phyloP scores from a whole-genome alignment of 176 grass and related monocot genomes.

The Oryza australiensis region DNA sequence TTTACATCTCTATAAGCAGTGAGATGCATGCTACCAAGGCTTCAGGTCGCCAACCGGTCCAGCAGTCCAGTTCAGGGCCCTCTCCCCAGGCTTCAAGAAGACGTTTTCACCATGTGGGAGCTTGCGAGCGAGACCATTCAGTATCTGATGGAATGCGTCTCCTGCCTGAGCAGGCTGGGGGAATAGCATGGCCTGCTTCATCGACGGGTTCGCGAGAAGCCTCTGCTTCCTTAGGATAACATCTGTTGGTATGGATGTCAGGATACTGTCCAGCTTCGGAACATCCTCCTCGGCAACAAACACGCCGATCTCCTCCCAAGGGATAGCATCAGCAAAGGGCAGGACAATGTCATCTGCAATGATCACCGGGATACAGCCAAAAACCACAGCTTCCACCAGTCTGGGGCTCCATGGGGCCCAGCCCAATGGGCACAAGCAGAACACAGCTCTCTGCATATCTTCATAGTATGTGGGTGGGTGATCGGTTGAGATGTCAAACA shows the following conservation, averaged over 20 bases:
- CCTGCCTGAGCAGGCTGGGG: slow-evolving; percentile 73
- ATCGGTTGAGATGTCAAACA: slow-evolving; percentile 93
- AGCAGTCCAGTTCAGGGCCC: slow-evolving; percentile 80
- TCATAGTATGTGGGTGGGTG: slow-evolving; percentile 89
- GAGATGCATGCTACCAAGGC: slow-evolving; percentile 71
- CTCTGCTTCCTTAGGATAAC: slow-evolving; percentile 91
- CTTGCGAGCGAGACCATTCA: slow-evolving; percentile 81
- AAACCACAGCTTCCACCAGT: slow-evolving; percentile 84
- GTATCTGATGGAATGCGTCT: slow-evolving; percentile 95
- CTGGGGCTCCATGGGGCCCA: slow-evolving; percentile 98
- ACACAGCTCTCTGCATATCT: slow-evolving; percentile 90
- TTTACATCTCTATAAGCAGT: slow-evolving; percentile 25
- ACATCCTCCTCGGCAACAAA: slow-evolving; percentile 84
- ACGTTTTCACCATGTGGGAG: slow-evolving; percentile 66
- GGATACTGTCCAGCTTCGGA: slow-evolving; percentile 78
- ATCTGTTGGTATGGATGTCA: slow-evolving; percentile 81
- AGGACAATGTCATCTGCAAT: slow-evolving; percentile 91
- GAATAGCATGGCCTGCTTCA: slow-evolving; percentile 93
- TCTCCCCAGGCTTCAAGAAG: slow-evolving; percentile 74
- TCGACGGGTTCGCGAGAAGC: slow-evolving; percentile 80
- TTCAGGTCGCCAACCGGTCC: slow-evolving; percentile 70
- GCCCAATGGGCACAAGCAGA: slow-evolving; percentile 90
- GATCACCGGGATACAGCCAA: slow-evolving; percentile 93
- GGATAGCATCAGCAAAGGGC: slow-evolving; percentile 86
- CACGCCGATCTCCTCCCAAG: slow-evolving; percentile 88